phyloP scores from a whole-genome alignment of 768 basidiomycete species.

The Amanita fuliginea region DNA sequence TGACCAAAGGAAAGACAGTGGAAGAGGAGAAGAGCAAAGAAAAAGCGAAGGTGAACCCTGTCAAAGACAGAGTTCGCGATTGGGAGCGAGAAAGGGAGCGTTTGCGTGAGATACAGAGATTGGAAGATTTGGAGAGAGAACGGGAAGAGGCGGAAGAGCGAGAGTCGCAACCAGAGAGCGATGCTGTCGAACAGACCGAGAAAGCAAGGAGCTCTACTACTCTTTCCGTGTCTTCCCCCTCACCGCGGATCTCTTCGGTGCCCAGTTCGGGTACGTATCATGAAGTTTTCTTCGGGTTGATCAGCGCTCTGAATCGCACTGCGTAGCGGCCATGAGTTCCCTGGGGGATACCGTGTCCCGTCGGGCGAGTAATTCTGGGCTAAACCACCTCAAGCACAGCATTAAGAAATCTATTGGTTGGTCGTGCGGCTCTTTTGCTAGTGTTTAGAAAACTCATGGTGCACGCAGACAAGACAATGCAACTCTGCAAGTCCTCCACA shows the following conservation, averaged over 20 bases:
- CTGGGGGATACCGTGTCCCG: slow-evolving; percentile 12
- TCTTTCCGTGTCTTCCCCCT: neutral
- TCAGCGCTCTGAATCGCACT: slow-evolving; percentile 3
- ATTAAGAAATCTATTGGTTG: slow-evolving; percentile 67
- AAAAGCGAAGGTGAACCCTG: slow-evolving; percentile 32
- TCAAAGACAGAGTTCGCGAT: slow-evolving; percentile 55
- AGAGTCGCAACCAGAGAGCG: slow-evolving; percentile 8
- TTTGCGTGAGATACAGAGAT: slow-evolving; percentile 53
- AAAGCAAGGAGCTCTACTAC: slow-evolving; percentile 1
- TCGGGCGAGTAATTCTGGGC: slow-evolving; percentile 4
- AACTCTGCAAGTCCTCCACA: slow-evolving; percentile 55
- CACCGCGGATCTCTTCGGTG: slow-evolving; percentile 17
- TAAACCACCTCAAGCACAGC: slow-evolving; percentile 37
- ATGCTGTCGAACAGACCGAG: slow-evolving; percentile 10
- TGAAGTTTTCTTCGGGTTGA: neutral
- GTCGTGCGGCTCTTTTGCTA: slow-evolving; percentile 10
- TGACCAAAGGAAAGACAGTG: slow-evolving; percentile 7
- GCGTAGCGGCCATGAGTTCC: slow-evolving; percentile 13
- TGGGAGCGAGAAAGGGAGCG: slow-evolving; percentile 68
- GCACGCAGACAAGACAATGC: slow-evolving; percentile 50
- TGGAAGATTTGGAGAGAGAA: slow-evolving; percentile 48
- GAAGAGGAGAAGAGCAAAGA: slow-evolving; percentile 8
- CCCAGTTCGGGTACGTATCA: slow-evolving; percentile 17
- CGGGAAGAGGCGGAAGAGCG: slow-evolving; percentile 30
- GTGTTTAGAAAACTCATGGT: neutral